A percentile compares a stretch with the other conserved stretches of the same genome.
Evolutionary conservation across 1,284 basidiomycete species (phyloP).

Genomic region (Afroboletus lepidellus): DNA sequence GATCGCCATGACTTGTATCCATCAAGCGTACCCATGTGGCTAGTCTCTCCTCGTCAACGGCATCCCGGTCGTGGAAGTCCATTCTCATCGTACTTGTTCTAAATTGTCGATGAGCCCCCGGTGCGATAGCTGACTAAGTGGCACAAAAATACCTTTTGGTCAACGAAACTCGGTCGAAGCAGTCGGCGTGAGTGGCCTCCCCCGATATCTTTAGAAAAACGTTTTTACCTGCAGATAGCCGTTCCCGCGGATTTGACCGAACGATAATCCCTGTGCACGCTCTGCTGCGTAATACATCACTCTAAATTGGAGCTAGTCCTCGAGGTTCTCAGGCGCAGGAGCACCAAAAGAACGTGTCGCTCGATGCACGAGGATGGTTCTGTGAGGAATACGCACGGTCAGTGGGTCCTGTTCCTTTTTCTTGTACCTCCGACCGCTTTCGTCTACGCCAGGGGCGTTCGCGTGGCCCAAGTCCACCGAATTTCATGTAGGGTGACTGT

Average conservation of each 20-base stretch:
- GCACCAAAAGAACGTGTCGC: background rate
- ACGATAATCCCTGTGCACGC: conserved; percentile 8
- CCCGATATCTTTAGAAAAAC: conserved; percentile 1
- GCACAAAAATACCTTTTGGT: conserved; percentile 19
- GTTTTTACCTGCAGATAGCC: conserved; percentile 18
- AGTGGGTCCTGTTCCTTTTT: conserved; percentile 7
- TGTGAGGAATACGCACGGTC: conserved; percentile 9
- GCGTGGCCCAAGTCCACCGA: conserved; percentile 18
- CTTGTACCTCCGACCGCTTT: conserved; percentile 1
- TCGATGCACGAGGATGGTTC: conserved; percentile 3
- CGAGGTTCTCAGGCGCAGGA: conserved; percentile 12
- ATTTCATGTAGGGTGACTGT: conserved; percentile 13
- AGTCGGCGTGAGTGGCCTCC: background rate
- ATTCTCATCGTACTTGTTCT: conserved; percentile 7
- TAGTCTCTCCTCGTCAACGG: conserved; percentile 10
- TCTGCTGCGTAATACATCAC: conserved; percentile 9
- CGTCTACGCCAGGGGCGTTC: conserved; percentile 13
- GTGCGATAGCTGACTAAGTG: background rate
- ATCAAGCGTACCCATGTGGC: conserved; percentile 10
- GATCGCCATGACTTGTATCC: conserved; percentile 1
- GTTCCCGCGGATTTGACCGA: conserved; percentile 28
- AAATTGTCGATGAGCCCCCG: background rate
- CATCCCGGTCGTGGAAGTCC: conserved; percentile 16
- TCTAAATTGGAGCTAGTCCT: conserved; percentile 3
- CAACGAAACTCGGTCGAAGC: conserved; percentile 16